Conservation (phyloP, 805 yeast species). For the Candida golubevii region DNA sequence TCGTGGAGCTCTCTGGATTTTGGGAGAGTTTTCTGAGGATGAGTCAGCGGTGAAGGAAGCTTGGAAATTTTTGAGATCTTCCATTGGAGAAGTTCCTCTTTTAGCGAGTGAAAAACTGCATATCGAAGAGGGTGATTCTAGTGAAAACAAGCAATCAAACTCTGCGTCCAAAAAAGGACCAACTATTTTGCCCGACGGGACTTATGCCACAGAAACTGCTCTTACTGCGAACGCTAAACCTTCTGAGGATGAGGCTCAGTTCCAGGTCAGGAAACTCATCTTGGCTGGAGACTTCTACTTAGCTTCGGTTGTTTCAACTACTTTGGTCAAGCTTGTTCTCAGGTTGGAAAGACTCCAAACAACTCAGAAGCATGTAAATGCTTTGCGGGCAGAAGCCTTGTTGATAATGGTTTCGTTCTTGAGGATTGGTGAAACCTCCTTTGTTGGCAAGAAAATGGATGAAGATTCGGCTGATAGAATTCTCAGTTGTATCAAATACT, state of each 20-base stretch:
- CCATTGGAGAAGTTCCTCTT: slow-evolving; percentile 90
- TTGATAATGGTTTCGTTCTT: slow-evolving; percentile 87
- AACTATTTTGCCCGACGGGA: slow-evolving; percentile 94
- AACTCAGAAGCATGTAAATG: slow-evolving; percentile 61
- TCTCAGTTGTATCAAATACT: slow-evolving; percentile 75
- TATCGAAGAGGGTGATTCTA: slow-evolving; percentile 24
- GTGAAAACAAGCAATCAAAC: slow-evolving; percentile 48
- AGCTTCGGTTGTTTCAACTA: slow-evolving; percentile 80
- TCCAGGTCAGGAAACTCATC: slow-evolving; percentile 78
- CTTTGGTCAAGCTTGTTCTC: slow-evolving; percentile 82
- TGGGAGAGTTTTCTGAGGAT: slow-evolving; percentile 84
- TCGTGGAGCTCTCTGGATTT: slow-evolving; percentile 91
- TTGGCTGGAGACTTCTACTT: slow-evolving; percentile 87
- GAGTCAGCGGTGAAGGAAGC: slow-evolving; percentile 70
- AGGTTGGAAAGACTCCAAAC: slow-evolving; percentile 59
- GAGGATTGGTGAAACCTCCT: slow-evolving; percentile 75
- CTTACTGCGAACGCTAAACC: slow-evolving; percentile 44
- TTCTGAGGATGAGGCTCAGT: slow-evolving; percentile 43
- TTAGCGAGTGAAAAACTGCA: slow-evolving; percentile 21
- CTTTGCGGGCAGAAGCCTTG: slow-evolving; percentile 91
- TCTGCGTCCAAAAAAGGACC: slow-evolving; percentile 51
- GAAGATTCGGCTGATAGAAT: slow-evolving; percentile 97
- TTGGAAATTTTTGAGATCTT: slow-evolving; percentile 81
- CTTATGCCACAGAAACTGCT: slow-evolving; percentile 94
- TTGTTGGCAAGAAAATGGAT: slow-evolving; percentile 73